Percentiles rank a stretch among this genome's conserved stretches.
These are phyloP conservation scores for Sclerotinia spermophila DNA, from an alignment of 2,329 filamentous ascomycete genomes.

Conservation along the genomic window DNA sequence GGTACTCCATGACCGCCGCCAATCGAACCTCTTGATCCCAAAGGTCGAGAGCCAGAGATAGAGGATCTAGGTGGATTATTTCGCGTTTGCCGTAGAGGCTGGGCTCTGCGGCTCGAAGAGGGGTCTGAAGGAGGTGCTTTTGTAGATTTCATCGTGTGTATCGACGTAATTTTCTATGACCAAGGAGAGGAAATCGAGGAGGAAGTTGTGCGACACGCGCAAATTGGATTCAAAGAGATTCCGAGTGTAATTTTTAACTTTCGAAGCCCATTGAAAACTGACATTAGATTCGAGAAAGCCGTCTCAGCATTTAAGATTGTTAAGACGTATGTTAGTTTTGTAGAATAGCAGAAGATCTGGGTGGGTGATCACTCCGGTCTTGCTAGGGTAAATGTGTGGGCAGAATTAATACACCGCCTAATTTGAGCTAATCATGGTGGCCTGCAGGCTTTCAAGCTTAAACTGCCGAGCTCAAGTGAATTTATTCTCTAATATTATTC, in stretches of 20 bases:
- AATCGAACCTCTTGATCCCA: constrained; percentile 44
- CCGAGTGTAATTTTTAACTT: constrained; percentile 18
- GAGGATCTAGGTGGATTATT: constrained; percentile 59
- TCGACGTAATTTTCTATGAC: constrained; percentile 21
- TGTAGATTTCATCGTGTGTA: constrained; percentile 37
- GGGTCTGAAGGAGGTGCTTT: constrained; percentile 33
- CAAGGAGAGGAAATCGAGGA: constrained; percentile 22
- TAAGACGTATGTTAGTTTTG: constrained; percentile 13
- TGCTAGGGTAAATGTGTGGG: constrained; percentile 16
- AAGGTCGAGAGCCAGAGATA: constrained; percentile 45
- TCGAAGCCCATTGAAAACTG: constrained; percentile 27
- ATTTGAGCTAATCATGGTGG: constrained; percentile 1
- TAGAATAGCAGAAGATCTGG: constrained; percentile 16
- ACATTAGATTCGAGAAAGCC: constrained; percentile 13
- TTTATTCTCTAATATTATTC: not conserved
- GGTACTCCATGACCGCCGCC: constrained; percentile 38
- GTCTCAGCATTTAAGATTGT: constrained; percentile 1
- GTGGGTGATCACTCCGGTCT: constrained; percentile 17
- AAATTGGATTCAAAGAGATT: constrained; percentile 20
- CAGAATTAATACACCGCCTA: constrained; percentile 10
- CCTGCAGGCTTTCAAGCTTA: constrained; percentile 12
- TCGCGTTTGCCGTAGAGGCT: constrained; percentile 62
- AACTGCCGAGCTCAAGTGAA: constrained; percentile 12
- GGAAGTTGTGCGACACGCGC: constrained; percentile 27
- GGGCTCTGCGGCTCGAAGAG: constrained; percentile 54